Conservation (phyloP, 2,329 filamentous ascomycete species). For the Onygenales sp. region DNA sequence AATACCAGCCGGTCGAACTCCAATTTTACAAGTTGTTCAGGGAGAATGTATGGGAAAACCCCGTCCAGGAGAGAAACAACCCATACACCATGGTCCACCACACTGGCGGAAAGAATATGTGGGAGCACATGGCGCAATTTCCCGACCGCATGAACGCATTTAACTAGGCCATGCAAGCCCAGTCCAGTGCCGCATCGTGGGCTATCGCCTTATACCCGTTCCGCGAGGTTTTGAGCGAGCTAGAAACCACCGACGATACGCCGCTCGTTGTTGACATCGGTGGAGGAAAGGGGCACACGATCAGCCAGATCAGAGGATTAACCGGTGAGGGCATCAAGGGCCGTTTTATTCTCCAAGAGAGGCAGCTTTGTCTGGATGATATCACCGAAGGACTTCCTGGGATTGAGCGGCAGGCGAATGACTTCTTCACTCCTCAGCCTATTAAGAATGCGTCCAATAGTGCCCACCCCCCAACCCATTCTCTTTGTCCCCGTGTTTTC, state of each 20-base stretch:
- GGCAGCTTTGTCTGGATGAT: conserved; percentile 25
- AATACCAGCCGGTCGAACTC: conserved; percentile 9
- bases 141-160: conserved; percentile 18
- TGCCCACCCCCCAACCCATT: background rate
- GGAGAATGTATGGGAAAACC: conserved; percentile 13
- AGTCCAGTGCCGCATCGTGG: background rate
- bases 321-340: conserved; percentile 20
- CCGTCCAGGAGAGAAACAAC: conserved; percentile 13
- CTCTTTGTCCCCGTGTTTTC: background rate
- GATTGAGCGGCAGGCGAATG: conserved; percentile 13
- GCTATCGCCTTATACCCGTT: conserved; percentile 15
- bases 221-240: conserved; percentile 10
- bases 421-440: conserved; percentile 16
- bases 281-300: conserved; percentile 11
- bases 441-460: conserved; percentile 11
- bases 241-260: conserved; percentile 14
- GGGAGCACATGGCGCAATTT: conserved; percentile 16
- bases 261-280: conserved; percentile 13
- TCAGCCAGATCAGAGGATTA: conserved; percentile 14
- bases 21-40: conserved; percentile 15
- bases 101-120: conserved; percentile 16
- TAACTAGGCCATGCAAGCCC: conserved; percentile 19
- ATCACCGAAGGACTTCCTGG: conserved; percentile 7
- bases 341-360: conserved; percentile 26
- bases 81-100: conserved; percentile 19